phyloP scores from a whole-genome alignment of 768 basidiomycete genomes.

The Pisolithus microcarpus region DNA sequence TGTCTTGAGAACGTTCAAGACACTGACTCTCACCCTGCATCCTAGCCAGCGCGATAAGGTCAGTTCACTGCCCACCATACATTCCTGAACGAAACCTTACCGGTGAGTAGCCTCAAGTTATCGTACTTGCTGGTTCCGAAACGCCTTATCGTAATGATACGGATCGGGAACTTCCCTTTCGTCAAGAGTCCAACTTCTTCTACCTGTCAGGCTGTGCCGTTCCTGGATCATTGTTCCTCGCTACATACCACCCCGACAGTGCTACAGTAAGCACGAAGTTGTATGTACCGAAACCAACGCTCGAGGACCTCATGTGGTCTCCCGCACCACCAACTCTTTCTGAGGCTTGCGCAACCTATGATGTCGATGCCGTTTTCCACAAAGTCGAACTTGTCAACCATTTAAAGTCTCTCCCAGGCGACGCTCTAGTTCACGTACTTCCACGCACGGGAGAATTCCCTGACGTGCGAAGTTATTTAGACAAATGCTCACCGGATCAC shows the following conservation, averaged over 20 bases:
- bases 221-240: constrained; percentile 61
- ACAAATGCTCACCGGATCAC: not conserved
- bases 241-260: constrained; percentile 44
- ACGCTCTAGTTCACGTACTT: constrained; percentile 59
- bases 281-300: constrained; percentile 71
- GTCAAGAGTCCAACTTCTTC: constrained; percentile 81
- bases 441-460: constrained; percentile 32
- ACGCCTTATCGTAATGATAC: constrained; percentile 73
- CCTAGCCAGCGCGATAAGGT: constrained; percentile 48
- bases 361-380: constrained; percentile 56
- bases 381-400: constrained; percentile 37
- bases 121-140: constrained; percentile 59
- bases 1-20: constrained; percentile 44
- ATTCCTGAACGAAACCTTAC: not conserved
- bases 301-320: constrained; percentile 81
- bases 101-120: constrained; percentile 51
- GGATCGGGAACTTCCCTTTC: constrained; percentile 71
- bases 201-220: constrained; percentile 78
- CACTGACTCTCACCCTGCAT: constrained; percentile 46
- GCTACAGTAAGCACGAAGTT: constrained; percentile 50
- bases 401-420: constrained; percentile 41
- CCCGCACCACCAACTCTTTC: constrained; percentile 69
- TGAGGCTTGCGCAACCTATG: constrained; percentile 46
- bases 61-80: constrained; percentile 1
- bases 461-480: not conserved